phyloP scores from a whole-genome alignment of 192 early-diverging fungal genomes.

The Podochytrium sp. region DNA sequence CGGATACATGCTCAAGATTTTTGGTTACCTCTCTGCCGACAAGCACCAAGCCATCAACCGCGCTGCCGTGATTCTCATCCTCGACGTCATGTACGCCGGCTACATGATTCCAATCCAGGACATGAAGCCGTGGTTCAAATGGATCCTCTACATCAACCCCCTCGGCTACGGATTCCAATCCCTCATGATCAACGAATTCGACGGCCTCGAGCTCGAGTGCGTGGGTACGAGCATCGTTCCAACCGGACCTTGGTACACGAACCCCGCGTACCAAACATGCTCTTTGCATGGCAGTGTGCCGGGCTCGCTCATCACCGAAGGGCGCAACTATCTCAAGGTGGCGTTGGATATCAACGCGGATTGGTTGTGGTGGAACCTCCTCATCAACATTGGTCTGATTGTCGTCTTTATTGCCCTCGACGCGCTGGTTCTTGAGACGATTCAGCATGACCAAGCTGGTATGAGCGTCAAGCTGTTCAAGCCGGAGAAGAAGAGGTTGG shows the following conservation, averaged over 20 bases:
- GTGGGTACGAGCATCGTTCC: conserved; percentile 39
- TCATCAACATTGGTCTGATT: conserved; percentile 26
- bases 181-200: conserved; percentile 66
- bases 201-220: conserved; percentile 39
- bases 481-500: too few relatives aligned
- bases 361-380: conserved; percentile 48
- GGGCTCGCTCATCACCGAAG: conserved; percentile 59
- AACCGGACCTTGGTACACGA: conserved; percentile 49
- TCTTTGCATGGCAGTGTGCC: conserved; percentile 66
- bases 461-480: conserved; percentile 11
- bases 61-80: conserved; percentile 57
- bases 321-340: conserved; percentile 62
- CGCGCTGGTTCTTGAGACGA: conserved; percentile 5
- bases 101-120: conserved; percentile 63
- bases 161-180: conserved; percentile 62
- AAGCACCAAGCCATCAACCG: conserved; percentile 58
- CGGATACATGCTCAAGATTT: conserved; percentile 64
- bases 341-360: conserved; percentile 58
- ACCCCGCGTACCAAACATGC: conserved; percentile 63
- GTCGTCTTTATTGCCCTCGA: background rate
- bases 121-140: conserved; percentile 68
- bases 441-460: conserved; percentile 29
- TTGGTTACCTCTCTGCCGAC: conserved; percentile 52
- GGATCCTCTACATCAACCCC: conserved; percentile 72
- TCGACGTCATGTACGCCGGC: conserved; percentile 60